Evolutionary conservation across 2,329 filamentous ascomycete genomes (phyloP), one percentile per base, ranked within the genome.

Genomic region (Mycosphaerella arachidis): DNA sequence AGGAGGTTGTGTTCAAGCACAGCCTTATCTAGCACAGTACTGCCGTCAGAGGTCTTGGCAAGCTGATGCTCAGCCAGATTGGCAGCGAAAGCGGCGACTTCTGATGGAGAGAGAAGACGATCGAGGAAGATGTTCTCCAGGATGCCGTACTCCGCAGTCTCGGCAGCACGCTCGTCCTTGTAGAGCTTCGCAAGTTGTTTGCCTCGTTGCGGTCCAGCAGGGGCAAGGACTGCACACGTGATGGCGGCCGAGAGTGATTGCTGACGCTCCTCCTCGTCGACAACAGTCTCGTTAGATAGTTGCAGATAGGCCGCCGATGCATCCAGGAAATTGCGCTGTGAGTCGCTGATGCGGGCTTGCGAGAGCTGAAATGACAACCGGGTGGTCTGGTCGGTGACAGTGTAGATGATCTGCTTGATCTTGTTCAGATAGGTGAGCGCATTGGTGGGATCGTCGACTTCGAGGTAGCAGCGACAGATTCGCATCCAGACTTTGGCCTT

Each of bases 71-170:
- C 88, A 58, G 86, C 83, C 53, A 99, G 81, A 55, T 86, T 87
- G 67, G 89, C 81, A 0, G 92, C 89, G 71, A 99, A 99, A 57
- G 90, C 87, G 40, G 87, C 85, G 46, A 97, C 91, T 77, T 99
- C 94, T n/a, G 81, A 83, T 0, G 88, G 85, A 0, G 85, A 84
- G 53, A 99, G 81, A 3, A 99, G 81, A 6, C 92, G 86, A 75
- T 97, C 91, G 53, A 97, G 82, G 75, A 96, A 96, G 85, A 99
- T 97, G 80, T 97, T 97, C 79, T 97, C 94, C 13, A 99, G 79
- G 56, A 99, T 97, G 53, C 86, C 81, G 71, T 89, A 93, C 76
- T 97, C 91, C 33, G 88, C 84, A 1, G 94, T 84, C 53, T 86
- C 84, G 3, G 81, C 79, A 0, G 90, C 84, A 31, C 94, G 85